Conservation (phyloP, 768 basidiomycete genomes). For the Lentinula lateritia region DNA sequence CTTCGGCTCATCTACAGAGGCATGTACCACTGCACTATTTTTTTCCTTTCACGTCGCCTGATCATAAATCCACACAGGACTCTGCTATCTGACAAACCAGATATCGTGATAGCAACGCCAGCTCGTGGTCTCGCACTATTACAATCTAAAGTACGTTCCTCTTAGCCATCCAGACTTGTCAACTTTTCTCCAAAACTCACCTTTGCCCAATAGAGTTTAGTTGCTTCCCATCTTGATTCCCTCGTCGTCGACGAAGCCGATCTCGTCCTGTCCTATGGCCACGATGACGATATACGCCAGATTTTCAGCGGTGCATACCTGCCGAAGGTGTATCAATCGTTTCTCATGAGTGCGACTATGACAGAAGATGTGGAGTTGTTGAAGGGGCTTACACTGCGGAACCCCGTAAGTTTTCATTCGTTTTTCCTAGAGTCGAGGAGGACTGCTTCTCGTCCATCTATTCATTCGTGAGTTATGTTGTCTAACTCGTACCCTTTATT, state of each 20-base stretch:
- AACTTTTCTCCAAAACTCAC: background rate
- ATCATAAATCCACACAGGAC: slow-evolving; percentile 18
- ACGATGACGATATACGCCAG: background rate
- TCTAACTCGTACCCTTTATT: slow-evolving; percentile 31
- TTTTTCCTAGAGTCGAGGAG: too few species aligned
- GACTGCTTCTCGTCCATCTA: background rate
- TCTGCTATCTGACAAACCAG: slow-evolving; percentile 59
- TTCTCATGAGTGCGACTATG: slow-evolving; percentile 97
- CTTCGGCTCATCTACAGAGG: slow-evolving; percentile 64
- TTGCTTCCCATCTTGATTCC: slow-evolving; percentile 64
- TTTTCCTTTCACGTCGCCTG: background rate
- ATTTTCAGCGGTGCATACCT: slow-evolving; percentile 59
- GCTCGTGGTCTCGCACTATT: slow-evolving; percentile 62
- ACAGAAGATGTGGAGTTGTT: slow-evolving; percentile 91
- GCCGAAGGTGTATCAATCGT: slow-evolving; percentile 83
- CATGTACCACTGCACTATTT: slow-evolving; percentile 25
- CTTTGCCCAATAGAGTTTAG: slow-evolving; percentile 46
- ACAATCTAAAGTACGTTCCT: slow-evolving; percentile 54
- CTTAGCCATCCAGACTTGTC: background rate
- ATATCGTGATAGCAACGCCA: slow-evolving; percentile 77
- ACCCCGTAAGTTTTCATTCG: slow-evolving; percentile 42
- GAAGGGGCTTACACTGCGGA: slow-evolving; percentile 82
- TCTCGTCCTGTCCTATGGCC: background rate
- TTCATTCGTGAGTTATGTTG: slow-evolving; percentile 52
- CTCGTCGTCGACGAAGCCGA: slow-evolving; percentile 96